Evolutionary conservation across 2,329 filamentous ascomycete genomes (phyloP).

Genomic region (Phoma sp.): DNA sequence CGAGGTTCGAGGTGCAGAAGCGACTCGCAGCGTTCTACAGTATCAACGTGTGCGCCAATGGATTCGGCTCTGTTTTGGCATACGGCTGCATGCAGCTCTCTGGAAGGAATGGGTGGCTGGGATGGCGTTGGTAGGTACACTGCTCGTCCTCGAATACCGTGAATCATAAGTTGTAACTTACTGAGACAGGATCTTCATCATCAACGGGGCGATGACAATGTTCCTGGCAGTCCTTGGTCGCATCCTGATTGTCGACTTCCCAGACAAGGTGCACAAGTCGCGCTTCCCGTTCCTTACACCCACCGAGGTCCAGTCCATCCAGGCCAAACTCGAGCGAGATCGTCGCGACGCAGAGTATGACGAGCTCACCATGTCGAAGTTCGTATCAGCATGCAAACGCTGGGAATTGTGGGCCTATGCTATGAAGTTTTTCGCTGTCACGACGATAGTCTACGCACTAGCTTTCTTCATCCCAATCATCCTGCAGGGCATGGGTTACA

Average conservation of each 20-base stretch:
- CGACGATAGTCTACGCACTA: slow-evolving; percentile 23
- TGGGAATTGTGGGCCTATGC: slow-evolving; percentile 30
- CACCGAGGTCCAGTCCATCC: slow-evolving; percentile 20
- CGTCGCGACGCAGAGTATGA: slow-evolving; percentile 25
- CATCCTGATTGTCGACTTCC: slow-evolving; percentile 39
- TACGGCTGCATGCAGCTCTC: slow-evolving; percentile 44
- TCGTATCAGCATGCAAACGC: slow-evolving; percentile 12
- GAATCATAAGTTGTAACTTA: not conserved
- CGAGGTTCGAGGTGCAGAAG: slow-evolving; percentile 59
- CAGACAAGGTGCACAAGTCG: slow-evolving; percentile 33
- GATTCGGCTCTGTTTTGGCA: slow-evolving; percentile 59
- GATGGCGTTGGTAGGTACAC: slow-evolving; percentile 20
- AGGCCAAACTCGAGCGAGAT: slow-evolving; percentile 26
- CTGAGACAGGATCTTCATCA: slow-evolving; percentile 59
- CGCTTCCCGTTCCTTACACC: slow-evolving; percentile 26
- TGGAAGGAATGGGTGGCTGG: slow-evolving; percentile 17
- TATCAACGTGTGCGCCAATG: slow-evolving; percentile 58
- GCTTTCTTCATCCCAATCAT: slow-evolving; percentile 35
- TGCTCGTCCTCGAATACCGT: not conserved
- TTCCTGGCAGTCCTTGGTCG: slow-evolving; percentile 30
- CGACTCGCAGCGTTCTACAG: slow-evolving; percentile 57
- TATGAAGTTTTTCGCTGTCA: slow-evolving; percentile 25
- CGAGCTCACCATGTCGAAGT: slow-evolving; percentile 20
- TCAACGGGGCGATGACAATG: slow-evolving; percentile 54
- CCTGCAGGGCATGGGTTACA: slow-evolving; percentile 32